These are phyloP conservation scores for Mortierella sp. DNA, from an alignment of 371 early-diverging fungal species.

Conservation along the genomic window DNA sequence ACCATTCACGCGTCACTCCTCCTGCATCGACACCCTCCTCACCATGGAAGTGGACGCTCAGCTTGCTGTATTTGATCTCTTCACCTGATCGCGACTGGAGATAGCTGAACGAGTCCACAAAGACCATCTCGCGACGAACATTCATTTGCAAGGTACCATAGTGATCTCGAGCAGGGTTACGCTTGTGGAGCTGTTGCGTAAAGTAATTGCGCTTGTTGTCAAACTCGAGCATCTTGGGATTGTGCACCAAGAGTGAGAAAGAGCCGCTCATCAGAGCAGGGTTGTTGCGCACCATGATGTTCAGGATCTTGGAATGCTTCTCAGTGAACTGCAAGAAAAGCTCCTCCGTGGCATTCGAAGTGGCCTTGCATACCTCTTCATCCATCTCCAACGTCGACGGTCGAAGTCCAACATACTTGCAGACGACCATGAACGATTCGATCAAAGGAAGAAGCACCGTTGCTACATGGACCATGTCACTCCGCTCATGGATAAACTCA, in stretches of 20 bases:
- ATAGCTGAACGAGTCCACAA: conserved; percentile 97
- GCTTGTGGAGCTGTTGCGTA: conserved; percentile 92
- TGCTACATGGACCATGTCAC: conserved; percentile 88
- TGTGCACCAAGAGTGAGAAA: conserved; percentile 95
- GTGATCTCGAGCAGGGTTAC: conserved; percentile 70
- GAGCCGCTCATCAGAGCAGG: conserved; percentile 96
- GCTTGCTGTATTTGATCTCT: conserved; percentile 93
- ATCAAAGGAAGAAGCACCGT: conserved; percentile 94
- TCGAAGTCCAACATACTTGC: conserved; percentile 70
- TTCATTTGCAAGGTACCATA: conserved; percentile 84
- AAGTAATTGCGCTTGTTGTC: conserved; percentile 99
- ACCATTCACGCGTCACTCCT: conserved; percentile 99
- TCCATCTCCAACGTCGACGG: conserved; percentile 49
- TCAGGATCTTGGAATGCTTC: conserved; percentile 94
- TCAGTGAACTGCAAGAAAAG: conserved; percentile 93
- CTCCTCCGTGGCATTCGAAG: conserved; percentile 64
- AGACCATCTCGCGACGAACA: conserved; percentile 94
- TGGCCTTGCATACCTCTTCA: conserved; percentile 34
- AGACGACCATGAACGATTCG: conserved; percentile 97
- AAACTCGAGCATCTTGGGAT: conserved; percentile 97
- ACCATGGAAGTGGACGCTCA: conserved; percentile 94
- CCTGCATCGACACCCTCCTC: conserved; percentile 99
- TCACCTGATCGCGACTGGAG: conserved; percentile 90
- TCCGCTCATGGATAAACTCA: conserved; percentile 74
- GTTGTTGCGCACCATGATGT: conserved; percentile 97